Percentiles rank a stretch among this genome's conserved stretches.
These are phyloP conservation scores for Carpinus viminea DNA, from an alignment of 306 rosid species.

Conservation along the genomic window DNA sequence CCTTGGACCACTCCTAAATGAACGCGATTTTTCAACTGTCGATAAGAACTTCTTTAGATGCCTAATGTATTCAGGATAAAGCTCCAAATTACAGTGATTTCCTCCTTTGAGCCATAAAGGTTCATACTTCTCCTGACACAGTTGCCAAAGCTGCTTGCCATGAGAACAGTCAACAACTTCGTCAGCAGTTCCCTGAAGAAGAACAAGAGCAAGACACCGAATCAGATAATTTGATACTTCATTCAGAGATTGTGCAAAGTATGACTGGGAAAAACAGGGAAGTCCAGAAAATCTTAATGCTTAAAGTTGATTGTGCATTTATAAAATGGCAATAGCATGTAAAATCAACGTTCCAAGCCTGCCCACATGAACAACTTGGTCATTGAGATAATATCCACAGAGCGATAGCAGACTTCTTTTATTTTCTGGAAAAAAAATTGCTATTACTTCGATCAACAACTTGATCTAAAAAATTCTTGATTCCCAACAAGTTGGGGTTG, in stretches of 20 bases:
- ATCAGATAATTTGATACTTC: background rate
- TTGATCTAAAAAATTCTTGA: background rate
- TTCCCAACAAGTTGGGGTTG: background rate
- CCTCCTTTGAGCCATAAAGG: conserved; percentile 92
- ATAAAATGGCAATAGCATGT: background rate
- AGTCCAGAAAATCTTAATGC: background rate
- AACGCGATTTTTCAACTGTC: conserved; percentile 40
- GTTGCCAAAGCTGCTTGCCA: conserved; percentile 84
- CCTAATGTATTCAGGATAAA: conserved; percentile 68
- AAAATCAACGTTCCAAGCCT: background rate
- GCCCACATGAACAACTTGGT: no score
- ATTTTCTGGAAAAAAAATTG: no score
- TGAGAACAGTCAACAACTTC: conserved; percentile 91
- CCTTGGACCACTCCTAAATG: conserved; percentile 48
- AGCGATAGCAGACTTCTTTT: no score
- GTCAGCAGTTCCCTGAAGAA: conserved; percentile 75
- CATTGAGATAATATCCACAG: no score
- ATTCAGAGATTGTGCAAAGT: background rate
- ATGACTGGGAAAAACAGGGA: background rate
- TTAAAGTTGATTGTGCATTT: background rate
- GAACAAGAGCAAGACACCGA: background rate
- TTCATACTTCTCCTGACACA: conserved; percentile 85
- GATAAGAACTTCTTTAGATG: conserved; percentile 59
- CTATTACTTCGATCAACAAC: background rate
- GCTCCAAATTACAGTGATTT: conserved; percentile 90